These are phyloP conservation scores for Debaryomyces hansenii DNA, from an alignment of 805 yeast genomes.

Conservation along the genomic window DNA sequence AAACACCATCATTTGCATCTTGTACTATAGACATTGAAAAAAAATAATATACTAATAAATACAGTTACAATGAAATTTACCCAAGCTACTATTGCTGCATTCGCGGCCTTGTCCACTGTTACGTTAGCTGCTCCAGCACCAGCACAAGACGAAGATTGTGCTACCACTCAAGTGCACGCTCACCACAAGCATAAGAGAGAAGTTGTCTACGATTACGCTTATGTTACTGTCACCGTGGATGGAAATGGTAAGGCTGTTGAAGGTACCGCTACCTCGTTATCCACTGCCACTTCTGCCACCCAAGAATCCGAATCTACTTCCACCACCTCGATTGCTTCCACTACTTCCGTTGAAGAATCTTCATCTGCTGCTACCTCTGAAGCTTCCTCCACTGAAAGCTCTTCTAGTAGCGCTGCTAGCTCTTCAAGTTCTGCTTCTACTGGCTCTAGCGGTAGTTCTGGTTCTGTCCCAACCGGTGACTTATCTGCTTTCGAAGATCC, in stretches of 20 bases:
- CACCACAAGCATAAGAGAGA: constrained; percentile 66
- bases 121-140: constrained; percentile 21
- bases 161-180: constrained; percentile 49
- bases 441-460: constrained; percentile 11
- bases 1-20: neutral
- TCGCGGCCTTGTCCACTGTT: constrained; percentile 16
- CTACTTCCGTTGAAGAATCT: constrained; percentile 9
- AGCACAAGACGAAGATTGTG: constrained; percentile 29
- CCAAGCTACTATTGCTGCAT: constrained; percentile 16
- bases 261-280: constrained; percentile 17
- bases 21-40: neutral
- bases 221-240: constrained; percentile 45
- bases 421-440: constrained; percentile 27
- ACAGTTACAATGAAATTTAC: constrained; percentile 11
- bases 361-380: constrained; percentile 6
- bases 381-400: constrained; percentile 1
- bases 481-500: constrained; percentile 55
- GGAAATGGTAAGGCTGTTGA: constrained; percentile 40
- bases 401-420: constrained; percentile 19
- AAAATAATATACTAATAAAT: neutral
- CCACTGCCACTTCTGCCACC: constrained; percentile 20
- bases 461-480: constrained; percentile 48
- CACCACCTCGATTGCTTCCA: constrained; percentile 16
- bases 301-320: constrained; percentile 9
- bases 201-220: constrained; percentile 45